Evolutionary conservation across 345 rosid species (phyloP).

Genomic region (Populus ilicifolia): DNA sequence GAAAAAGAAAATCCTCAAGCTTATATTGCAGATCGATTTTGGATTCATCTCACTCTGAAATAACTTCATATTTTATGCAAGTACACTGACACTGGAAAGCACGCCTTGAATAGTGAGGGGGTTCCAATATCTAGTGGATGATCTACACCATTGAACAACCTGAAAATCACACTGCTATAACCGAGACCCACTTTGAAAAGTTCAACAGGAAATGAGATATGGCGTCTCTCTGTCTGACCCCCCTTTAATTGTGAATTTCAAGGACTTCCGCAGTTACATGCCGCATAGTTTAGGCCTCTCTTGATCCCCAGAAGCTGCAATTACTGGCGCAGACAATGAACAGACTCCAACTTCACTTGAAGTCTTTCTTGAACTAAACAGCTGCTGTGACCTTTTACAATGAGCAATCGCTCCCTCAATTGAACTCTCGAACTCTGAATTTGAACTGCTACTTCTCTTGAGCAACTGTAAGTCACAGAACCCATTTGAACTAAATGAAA

Average conservation of each 20-base stretch:
- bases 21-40: neutral
- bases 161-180: conserved; percentile 1
- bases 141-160: neutral
- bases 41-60: conserved; percentile 3
- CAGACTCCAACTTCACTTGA: conserved; percentile 35
- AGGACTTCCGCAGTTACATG: conserved; percentile 9
- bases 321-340: conserved; percentile 39
- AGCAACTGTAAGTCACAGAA: conserved; percentile 45
- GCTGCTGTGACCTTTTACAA: conserved; percentile 64
- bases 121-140: neutral
- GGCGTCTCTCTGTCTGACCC: neutral
- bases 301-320: conserved; percentile 36
- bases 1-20: neutral
- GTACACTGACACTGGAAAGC: conserved; percentile 3
- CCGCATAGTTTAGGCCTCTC: conserved; percentile 35
- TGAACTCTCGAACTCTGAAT: conserved; percentile 58
- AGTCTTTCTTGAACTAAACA: conserved; percentile 33
- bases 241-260: neutral
- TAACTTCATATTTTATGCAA: conserved; percentile 6
- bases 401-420: conserved; percentile 92
- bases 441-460: conserved; percentile 59
- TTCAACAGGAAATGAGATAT: neutral
- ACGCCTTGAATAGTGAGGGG: neutral
- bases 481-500: conserved; percentile 57
- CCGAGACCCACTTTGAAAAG: neutral